Percentiles rank a stretch among this genome's conserved stretches.
Evolutionary conservation across 2,329 filamentous ascomycete species (phyloP).

Genomic region (Neopestalotiopsis sp.): DNA sequence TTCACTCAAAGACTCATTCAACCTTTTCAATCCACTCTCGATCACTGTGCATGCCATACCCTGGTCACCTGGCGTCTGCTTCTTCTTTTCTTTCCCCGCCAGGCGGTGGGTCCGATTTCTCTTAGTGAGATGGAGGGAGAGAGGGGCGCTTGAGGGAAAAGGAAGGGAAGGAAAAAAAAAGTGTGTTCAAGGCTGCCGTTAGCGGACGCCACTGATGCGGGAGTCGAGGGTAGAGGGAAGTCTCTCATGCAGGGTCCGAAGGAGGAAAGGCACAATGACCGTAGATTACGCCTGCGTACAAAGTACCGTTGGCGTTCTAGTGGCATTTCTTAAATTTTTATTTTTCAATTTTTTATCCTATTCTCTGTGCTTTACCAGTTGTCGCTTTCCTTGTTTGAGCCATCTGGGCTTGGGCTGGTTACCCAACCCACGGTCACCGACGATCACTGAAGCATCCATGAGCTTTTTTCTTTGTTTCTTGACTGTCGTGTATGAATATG

Average conservation of each 20-base stretch:
- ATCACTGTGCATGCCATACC: background rate
- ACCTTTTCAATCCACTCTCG: background rate
- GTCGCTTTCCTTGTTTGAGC: background rate
- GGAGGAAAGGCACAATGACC: conserved; percentile 20
- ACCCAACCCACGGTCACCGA: conserved; percentile 10
- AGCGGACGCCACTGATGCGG: conserved; percentile 41
- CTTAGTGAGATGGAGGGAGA: background rate
- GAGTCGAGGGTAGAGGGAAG: conserved; percentile 32
- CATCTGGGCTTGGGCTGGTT: background rate
- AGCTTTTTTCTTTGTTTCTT: background rate
- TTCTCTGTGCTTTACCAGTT: background rate
- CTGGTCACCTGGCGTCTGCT: background rate
- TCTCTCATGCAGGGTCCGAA: conserved; percentile 39
- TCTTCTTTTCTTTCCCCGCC: background rate
- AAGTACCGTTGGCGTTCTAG: conserved; percentile 9
- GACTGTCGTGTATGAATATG: background rate
- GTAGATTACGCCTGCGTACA: conserved; percentile 5
- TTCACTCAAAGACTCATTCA: background rate
- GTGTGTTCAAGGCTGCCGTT: conserved; percentile 26
- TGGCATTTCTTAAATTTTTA: background rate
- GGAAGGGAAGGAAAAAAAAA: background rate
- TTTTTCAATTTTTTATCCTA: background rate
- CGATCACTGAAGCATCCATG: background rate
- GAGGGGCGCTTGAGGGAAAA: background rate
- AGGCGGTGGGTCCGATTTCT: background rate